phyloP scores from a whole-genome alignment of 2,329 filamentous ascomycete genomes.

The Xylariomycetidae sp. region DNA sequence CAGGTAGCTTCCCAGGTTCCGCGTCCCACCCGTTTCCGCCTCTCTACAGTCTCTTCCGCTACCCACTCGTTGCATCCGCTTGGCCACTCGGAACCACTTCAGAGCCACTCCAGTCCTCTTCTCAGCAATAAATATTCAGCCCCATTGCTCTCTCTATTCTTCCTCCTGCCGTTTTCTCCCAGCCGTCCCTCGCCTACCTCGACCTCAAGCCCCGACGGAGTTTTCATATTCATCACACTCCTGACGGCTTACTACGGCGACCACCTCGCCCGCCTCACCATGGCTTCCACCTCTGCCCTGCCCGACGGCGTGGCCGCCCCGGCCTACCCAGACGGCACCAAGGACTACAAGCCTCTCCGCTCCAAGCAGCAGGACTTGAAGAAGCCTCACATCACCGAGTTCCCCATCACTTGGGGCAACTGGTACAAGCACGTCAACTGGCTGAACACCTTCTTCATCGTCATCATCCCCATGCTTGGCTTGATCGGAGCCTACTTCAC shows the following conservation, averaged over 20 bases:
- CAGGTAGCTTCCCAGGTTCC: too few species aligned
- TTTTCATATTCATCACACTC: too few species aligned
- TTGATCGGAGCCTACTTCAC: slow-evolving; percentile 73
- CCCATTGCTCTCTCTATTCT: slow-evolving; percentile 2
- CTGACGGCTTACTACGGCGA: slow-evolving; percentile 14
- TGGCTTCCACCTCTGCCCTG: slow-evolving; percentile 25
- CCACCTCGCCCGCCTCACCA: slow-evolving; percentile 24
- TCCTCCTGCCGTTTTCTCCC: slow-evolving; percentile 2
- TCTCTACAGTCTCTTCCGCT: too few species aligned
- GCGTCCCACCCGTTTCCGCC: too few species aligned
- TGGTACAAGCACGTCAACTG: slow-evolving; percentile 94
- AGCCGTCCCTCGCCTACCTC: slow-evolving; percentile 1
- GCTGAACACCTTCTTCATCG: slow-evolving; percentile 78
- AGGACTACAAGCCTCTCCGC: slow-evolving; percentile 41
- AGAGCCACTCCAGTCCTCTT: too few species aligned
- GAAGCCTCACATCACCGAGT: slow-evolving; percentile 83
- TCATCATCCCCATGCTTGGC: slow-evolving; percentile 69
- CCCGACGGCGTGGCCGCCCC: slow-evolving; percentile 37
- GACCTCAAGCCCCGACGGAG: slow-evolving; percentile 3
- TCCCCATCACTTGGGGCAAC: slow-evolving; percentile 72
- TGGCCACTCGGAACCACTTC: too few species aligned
- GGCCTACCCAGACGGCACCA: slow-evolving; percentile 30
- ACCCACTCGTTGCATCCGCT: too few species aligned
- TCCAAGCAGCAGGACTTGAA: slow-evolving; percentile 42
- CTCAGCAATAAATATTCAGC: slow-evolving; percentile 11